Base-by-base conservation (phyloP, 768 basidiomycete species). In the Cystofilobasidium capitatum region DNA sequence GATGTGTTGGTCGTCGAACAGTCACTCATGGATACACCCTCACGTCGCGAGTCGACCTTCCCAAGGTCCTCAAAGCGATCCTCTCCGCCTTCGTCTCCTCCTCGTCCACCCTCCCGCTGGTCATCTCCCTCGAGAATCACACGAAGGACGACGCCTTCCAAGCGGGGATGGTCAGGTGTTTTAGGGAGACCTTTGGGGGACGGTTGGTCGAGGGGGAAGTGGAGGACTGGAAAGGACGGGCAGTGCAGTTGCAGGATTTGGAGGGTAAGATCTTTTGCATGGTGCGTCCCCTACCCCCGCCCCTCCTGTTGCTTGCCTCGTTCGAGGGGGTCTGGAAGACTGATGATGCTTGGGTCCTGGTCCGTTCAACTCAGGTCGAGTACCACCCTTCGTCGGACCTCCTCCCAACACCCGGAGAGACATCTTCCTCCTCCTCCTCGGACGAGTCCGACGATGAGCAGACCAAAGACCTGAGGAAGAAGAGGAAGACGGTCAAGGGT, bases 11-110 rank as follows among this genome's bases (percentile, higher is more conserved):
- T n/a, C 83, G 83, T 0, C 79, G 81, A 16, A 75, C 84, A 59
- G 84, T 86, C 37, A 86, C 83, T 0, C 85, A 86, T 70, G 85
- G 85, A 1, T 78, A 82, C 70, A 86, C 85, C 1, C 78, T 85
- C 66, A 83, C 80, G 70, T 79, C 80, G 71, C 79, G 81, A 36
- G 79, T 85, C 6, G 72, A 81, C 1, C 83, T 86, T 65, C 63
- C 79, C 29, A 79, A 78, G 33, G 85, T 85, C 0, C 84, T 83
- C 70, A 69, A 75, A 20, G 83, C 84, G 0, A 84, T 85, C 65
- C 80, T 79, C 1, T 74, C 80, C 16, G 76, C 79, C 3, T 73
- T 85, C 22, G 24, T 64, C 20, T 37, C 65, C 6, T 55, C 63
- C 35, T 40, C 62, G n/a, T 77, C 71, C 1, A 79, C 81, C 55